Base-by-base conservation (phyloP, 108 stramenopile species). In the Cafeteria roenbergensis region DNA sequence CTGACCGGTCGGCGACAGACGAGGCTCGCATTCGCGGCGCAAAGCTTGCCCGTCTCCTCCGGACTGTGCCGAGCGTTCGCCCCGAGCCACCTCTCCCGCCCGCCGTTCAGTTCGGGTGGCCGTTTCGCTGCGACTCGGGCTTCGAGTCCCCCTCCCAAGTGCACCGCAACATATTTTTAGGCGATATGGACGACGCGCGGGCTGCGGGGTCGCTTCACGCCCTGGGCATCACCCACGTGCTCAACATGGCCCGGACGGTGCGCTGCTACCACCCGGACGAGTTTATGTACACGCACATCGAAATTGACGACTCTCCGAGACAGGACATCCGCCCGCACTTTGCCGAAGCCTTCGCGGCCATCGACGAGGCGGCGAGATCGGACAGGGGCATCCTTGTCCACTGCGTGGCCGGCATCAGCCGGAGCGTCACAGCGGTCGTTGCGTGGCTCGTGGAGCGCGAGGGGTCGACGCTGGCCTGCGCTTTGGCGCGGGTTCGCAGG, bases 361-460 rank as follows among this genome's bases (percentile, higher is more conserved):
- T 64, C 33, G 64, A 42, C 22, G 17, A 52, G 20, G 64, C 34
- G 3, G 4, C 12, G 4, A 50, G 21, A 3, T 24, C n/a, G 4
- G 50, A 50, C 31, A 25, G 32, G 8, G 32, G 64, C 3, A 50
- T 64, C 2, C 64, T 64, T 20, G 64, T 64, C 0, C 64, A 64
- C 51, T 64, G 64, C 29, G 37, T 64, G 31, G 64, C 64, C 8
- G 64, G 64, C 1, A 50, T 50, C 26, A 33, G 31, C 12, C 9
- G 64, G 51, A 53, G 51, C 51, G 64, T 34, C 12, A 64, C 52
- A 12, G 32, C 51, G n/a, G 64, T 64, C 26, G 9, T 64, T n/a
- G 51, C 52, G 4, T 64, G 51, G 24, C 31, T 64, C 48, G 51
- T 64, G 64, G 22, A 50, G n/a, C 24, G 32, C 22, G 9, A 53